Base-by-base conservation (phyloP, 2,329 filamentous ascomycete genomes). In the Nannizziopsis arthrosporioides region DNA sequence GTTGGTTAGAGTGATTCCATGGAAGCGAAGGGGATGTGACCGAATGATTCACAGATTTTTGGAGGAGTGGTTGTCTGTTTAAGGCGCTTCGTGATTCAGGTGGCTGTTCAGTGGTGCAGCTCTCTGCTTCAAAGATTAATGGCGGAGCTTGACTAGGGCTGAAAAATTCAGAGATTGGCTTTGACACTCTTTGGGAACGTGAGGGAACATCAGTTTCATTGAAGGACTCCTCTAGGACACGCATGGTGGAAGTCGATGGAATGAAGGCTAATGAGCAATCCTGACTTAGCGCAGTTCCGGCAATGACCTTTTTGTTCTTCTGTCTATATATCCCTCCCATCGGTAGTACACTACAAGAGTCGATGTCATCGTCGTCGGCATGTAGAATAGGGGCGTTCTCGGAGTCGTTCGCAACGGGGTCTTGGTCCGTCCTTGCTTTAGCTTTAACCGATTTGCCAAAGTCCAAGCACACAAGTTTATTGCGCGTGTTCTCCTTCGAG, bases 401-500 rank as follows among this genome's bases (percentile, higher is more conserved):
- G n/a, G 30, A 15, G 37, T 11, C 18, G 32, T 12, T 31, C 30
- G 18, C 18, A 14, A 27, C 2, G 42, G 30, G n/a, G n/a, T 31
- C 19, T 43, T 12, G 30, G 6, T 5, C 14, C 2, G 45, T 14
- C 32, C n/a, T 2, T 6, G 35, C 37, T 15, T 12, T n/a, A 1
- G 8, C 17, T 15, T 5, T 38, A 5, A 36, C 10, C 7, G 34
- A 14, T n/a, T 40, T 49, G 9, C 15, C 40, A 30, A 68, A 52
- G 17, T 63, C 65, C 45, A 58, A 59, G 51, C 69, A 71, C 61
- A 71, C 66, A 27, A 72, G 49, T 49, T 70, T 71, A n/a, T 57
- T 64, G 11, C 68, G 64, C 6, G 67, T 66, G 43, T 65, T 67
- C 31, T 58, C 56, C 12, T 52, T 55, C 1, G 58, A 54, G 17